Conservation (phyloP, 257 asterid genomes). For the Jacaranda mimosifolia region DNA sequence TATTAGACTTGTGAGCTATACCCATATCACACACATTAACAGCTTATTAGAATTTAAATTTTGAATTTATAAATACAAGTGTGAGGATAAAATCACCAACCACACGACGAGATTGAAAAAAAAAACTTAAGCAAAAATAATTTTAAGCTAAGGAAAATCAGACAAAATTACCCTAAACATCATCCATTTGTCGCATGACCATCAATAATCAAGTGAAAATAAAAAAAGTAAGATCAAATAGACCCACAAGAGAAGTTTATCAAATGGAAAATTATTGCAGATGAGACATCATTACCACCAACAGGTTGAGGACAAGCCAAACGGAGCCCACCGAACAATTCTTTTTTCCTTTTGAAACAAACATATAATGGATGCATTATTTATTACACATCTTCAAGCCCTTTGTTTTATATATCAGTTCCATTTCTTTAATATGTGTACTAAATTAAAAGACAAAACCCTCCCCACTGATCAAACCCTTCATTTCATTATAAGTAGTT, state of each 20-base stretch:
- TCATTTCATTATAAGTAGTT: constrained; percentile 15
- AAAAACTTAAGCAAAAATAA: too few relatives aligned
- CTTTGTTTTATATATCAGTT: too few relatives aligned
- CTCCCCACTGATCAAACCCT: background rate
- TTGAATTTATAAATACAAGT: too few relatives aligned
- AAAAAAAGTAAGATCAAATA: background rate
- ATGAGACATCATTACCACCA: constrained; percentile 34
- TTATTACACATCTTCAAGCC: constrained; percentile 35
- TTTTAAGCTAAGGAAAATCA: too few relatives aligned
- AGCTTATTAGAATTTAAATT: too few relatives aligned
- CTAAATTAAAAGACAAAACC: constrained; percentile 20
- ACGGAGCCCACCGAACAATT: constrained; percentile 51
- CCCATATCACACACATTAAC: too few relatives aligned
- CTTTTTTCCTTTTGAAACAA: constrained; percentile 22
- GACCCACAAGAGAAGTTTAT: background rate
- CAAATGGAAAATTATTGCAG: constrained; percentile 19
- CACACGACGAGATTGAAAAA: too few relatives aligned
- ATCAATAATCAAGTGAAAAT: too few relatives aligned
- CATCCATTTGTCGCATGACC: too few relatives aligned
- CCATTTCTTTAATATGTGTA: background rate
- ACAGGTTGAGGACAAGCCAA: constrained; percentile 61
- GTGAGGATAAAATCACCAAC: too few relatives aligned
- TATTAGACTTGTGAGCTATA: too few relatives aligned
- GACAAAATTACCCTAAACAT: too few relatives aligned
- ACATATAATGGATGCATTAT: background rate